Base-by-base conservation (phyloP, 148 eudicot genomes). In the Cornus controversa region DNA sequence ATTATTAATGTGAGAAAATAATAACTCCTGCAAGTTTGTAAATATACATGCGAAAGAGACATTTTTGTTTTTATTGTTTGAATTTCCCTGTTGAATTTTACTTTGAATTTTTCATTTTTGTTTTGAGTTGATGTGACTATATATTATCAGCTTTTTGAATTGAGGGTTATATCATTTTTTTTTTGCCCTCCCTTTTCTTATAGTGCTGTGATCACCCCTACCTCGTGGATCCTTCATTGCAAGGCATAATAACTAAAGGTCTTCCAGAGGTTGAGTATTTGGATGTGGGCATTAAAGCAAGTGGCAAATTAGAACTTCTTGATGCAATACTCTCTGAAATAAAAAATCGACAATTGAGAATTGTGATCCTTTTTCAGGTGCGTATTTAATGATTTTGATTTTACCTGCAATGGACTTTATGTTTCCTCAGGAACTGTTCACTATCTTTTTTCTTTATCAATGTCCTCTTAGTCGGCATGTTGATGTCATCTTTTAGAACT, bases 171-270 rank as follows among this genome's bases (percentile, higher is more conserved):
- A n/a, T n/a, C n/a, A n/a, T n/a, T n/a, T n/a, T n/a, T n/a, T n/a
- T n/a, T n/a, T n/a, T n/a, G n/a, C n/a, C n/a, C n/a, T n/a, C n/a
- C 45, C 75, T 77, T 78, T 81, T 23, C 74, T 86, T 64, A 65
- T 81, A 94, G 98, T 89, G 92, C 67, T 92, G 98, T 84, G 91
- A 92, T 83, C 98, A 92, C 69, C 98, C 98, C 1, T 94, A 92
- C 83, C 79, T 88, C 34, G 80, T 86, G 77, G 94, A 92, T 77
- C 50, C 72, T 36, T 84, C 85, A 64, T 72, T 94, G 78, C 89
- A 86, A 77, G 67, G 37, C 58, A 79, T 75, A 57, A 70, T 89
- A 73, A 89, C 82, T 62, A 88, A 86, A 71, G 77, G 45, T 63
- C 88, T 81, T 70, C 81, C 87, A 13, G 20, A 62, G 2, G 74